Base-by-base conservation (phyloP, 73 alveolate species). In the Tetrahymena borealis region DNA sequence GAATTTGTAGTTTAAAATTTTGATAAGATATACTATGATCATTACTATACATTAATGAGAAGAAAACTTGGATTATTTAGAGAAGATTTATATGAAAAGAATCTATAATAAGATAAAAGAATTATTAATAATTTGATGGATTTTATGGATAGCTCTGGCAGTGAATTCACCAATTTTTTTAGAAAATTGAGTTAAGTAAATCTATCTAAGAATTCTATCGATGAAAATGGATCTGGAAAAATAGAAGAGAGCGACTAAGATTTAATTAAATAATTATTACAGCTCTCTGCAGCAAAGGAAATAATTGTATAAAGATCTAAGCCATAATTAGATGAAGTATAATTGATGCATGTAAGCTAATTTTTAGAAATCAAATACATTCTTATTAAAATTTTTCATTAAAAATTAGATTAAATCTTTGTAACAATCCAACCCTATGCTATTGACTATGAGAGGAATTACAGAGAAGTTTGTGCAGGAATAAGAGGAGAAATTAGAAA, bases 131-230 rank as follows among this genome's bases (percentile, higher is more conserved):
- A 78, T 1, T 39, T 96, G 8, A 40, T 94, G 85, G 94, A 91
- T 13, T 90, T 91, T 13, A 91, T 96, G 95, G 90, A 92, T 37
- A 38, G 43, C n/a, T 40, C 94, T 35, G 94, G 96, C 20, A 39
- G 94, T 35, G 97, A 96, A 85, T 96, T 93, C 85, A 96, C 97
- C 28, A 96, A 96, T 38, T 91, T 95, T 31, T 96, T 96, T 91
- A 43, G 96, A 33, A 43, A 41, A 28, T 78, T 96, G 38, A 28
- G 90, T 33, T 35, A 92, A 78, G 11, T 78, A 43, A 39, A 28
- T 33, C 24, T 35, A 60, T 60, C 85, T 0, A 60, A 60, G 35
- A 18, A 60, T 6, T 60, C 35, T 5, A 3, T 60, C 5, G 85
- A 60, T 94, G 90, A 39, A 39, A 91, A 94, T 38, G 95, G 92